phyloP scores from a whole-genome alignment of 179 eudicot genomes.

The Spergularia azorica region DNA sequence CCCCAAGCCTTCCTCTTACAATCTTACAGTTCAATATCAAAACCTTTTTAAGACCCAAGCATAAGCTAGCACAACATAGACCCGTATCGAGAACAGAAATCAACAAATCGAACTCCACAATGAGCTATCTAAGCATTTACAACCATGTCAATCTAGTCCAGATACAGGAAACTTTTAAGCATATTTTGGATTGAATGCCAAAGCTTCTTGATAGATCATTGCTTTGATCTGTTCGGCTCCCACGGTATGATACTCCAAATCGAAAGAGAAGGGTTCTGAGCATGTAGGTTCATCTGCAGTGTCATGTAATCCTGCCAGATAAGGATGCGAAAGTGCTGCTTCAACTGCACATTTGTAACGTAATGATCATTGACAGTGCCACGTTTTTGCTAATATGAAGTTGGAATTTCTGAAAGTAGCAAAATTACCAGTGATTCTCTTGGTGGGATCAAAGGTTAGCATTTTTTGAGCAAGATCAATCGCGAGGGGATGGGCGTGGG shows the following conservation, averaged over 20 bases:
- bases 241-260: constrained; percentile 67
- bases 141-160: background rate
- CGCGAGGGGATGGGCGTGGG: constrained; percentile 74
- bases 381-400: no score
- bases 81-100: no score
- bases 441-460: constrained; percentile 76
- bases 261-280: constrained; percentile 63
- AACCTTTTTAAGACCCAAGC: no score
- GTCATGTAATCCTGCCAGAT: constrained; percentile 71
- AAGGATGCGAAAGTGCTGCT: constrained; percentile 75
- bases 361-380: background rate
- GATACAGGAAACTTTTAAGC: constrained; percentile 21
- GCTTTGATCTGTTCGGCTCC: constrained; percentile 80
- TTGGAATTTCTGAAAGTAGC: background rate
- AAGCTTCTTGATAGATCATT: constrained; percentile 66
- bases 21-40: no score
- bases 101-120: no score
- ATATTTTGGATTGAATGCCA: constrained; percentile 53
- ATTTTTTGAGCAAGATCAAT: constrained; percentile 78
- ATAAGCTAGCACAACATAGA: no score
- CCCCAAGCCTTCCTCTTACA: no score
- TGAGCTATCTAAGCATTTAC: no score
- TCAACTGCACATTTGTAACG: constrained; percentile 51
- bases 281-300: constrained; percentile 70
- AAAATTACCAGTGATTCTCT: constrained; percentile 72